A percentile compares a stretch with the other conserved stretches of the same genome.
These are phyloP conservation scores for Tylopilus sp. DNA, from an alignment of 1,284 basidiomycete genomes.

Conservation along the genomic window DNA sequence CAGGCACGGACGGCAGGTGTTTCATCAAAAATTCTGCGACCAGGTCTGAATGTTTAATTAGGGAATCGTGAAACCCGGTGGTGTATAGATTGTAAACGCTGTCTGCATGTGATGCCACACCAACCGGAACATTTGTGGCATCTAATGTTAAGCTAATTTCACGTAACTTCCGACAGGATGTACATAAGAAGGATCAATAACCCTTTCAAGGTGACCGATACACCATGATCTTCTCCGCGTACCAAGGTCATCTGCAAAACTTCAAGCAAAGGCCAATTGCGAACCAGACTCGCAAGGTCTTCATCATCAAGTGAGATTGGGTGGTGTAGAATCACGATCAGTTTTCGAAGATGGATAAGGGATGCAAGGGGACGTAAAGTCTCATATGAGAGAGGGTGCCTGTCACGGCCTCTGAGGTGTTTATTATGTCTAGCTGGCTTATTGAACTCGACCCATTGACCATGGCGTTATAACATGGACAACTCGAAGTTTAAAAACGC, in stretches of 20 bases:
- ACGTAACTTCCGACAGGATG: too few relatives aligned
- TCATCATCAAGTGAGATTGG: not conserved
- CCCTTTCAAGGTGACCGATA: conserved; percentile 1
- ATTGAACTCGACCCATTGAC: too few relatives aligned
- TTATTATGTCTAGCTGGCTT: too few relatives aligned
- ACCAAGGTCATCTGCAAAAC: not conserved
- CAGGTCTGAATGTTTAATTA: not conserved
- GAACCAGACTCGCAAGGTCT: not conserved
- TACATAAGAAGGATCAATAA: conserved; percentile 1
- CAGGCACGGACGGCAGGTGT: not conserved
- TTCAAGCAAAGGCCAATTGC: not conserved
- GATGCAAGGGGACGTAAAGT: not conserved
- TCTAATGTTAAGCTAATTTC: too few relatives aligned
- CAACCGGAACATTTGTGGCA: too few relatives aligned
- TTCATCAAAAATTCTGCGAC: not conserved
- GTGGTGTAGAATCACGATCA: not conserved
- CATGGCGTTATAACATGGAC: too few relatives aligned
- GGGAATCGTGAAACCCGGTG: not conserved
- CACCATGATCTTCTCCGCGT: not conserved
- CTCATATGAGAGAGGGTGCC: too few relatives aligned
- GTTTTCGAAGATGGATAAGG: not conserved
- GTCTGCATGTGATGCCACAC: too few relatives aligned
- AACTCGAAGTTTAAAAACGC: too few relatives aligned
- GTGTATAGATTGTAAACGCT: too few relatives aligned
- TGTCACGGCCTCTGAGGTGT: too few relatives aligned